Base-by-base conservation (phyloP, 2,329 filamentous ascomycete genomes). In the Trichoderma asperellum region DNA sequence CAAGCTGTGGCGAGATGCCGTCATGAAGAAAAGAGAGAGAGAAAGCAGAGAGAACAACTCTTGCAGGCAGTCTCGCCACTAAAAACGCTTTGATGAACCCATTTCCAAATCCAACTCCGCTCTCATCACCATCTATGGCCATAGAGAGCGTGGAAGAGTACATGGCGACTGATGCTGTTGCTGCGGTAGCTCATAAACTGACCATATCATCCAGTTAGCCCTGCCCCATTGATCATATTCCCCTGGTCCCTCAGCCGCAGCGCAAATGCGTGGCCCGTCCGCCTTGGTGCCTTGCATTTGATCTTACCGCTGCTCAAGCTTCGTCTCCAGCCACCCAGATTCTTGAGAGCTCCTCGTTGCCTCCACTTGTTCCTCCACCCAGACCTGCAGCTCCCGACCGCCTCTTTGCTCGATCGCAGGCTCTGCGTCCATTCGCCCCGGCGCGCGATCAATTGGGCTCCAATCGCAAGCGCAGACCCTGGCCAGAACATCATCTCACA, bases 351-450 rank as follows among this genome's bases (percentile, higher is more conserved):
- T 34, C 37, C 68, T 57, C 32, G 40, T 40, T 56, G 62, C 68
- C 68, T 70, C 68, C 68, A 70, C 62, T 58, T 27, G 60, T 47
- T 68, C 63, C 68, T 70, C 68, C 68, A 70, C 68, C 63, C 57
- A 57, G 64, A 49, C 55, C 68, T 70, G 68, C 68, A 68, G 68
- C 68, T 57, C 68, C 68, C 68, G 68, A 70, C 68, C 68, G 68
- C 68, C 64, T 70, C 68, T 68, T 68, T 24, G 37, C 24, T 57
- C 52, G 35, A 56, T 68, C 66, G 66, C 59, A 63, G 66, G 66
- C 43, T 32, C 47, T 53, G 52, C 62, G 37, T 34, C 43, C 16
- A 61, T 52, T 64, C 60, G 68, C 65, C 61, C 61, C 61, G 27
- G 55, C 49, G 47, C 43, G 61, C 53, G 61, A 60, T 53, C 61